Evolutionary conservation across 2,329 filamentous ascomycete species (phyloP).

Genomic region (Trichoderma sp.): DNA sequence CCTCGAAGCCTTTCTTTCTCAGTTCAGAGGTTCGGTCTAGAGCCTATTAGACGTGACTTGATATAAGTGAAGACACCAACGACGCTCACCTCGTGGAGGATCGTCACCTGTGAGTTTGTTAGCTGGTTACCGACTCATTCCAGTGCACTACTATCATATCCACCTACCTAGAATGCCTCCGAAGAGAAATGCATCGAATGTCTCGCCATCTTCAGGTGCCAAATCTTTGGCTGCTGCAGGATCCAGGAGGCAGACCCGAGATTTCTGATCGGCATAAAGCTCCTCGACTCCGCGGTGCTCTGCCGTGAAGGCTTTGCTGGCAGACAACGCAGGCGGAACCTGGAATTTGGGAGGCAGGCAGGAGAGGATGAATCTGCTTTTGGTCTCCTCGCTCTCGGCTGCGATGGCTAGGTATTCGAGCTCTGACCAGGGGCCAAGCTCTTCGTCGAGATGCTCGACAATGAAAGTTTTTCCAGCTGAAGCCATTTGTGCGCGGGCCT

Average conservation of each 20-base stretch:
- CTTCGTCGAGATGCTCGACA: constrained; percentile 93
- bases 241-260: constrained; percentile 82
- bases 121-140: constrained; percentile 13
- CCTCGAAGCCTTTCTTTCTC: constrained; percentile 86
- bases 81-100: constrained; percentile 73
- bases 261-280: constrained; percentile 69
- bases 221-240: constrained; percentile 79
- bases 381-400: constrained; percentile 66
- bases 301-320: constrained; percentile 61
- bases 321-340: constrained; percentile 56
- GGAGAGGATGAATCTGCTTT: constrained; percentile 74
- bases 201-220: constrained; percentile 73
- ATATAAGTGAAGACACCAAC: neutral
- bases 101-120: constrained; percentile 67
- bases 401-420: constrained; percentile 90
- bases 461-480: constrained; percentile 69
- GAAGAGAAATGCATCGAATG: constrained; percentile 90
- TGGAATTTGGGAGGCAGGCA: constrained; percentile 70
- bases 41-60: neutral
- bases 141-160: neutral
- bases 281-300: constrained; percentile 79
- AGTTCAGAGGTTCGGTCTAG: constrained; percentile 92
- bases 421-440: constrained; percentile 90
- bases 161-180: constrained; percentile 84
- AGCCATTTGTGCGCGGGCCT: constrained; percentile 33